Evolutionary conservation across 2,329 filamentous ascomycete genomes (phyloP), one percentile per base, ranked within the genome.

Genomic region (Fusarium albosuccineum): DNA sequence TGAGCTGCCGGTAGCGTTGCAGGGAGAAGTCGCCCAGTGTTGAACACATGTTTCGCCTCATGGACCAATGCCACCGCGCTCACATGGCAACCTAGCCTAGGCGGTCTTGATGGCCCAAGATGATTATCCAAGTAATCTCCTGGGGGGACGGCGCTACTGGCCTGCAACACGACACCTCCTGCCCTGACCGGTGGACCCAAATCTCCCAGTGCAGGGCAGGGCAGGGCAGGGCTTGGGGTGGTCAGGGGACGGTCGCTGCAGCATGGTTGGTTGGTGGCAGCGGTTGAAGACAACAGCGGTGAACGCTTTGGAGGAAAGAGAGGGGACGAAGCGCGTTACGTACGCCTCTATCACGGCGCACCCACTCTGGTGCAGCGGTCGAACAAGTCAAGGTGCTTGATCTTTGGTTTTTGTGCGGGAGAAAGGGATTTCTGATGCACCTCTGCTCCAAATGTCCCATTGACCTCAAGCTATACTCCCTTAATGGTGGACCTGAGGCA

Each of bases 401-500:
- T 55, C 60, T 61, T 48, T 59, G 55, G 66, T 37, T 46, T 52
- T 44, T 49, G 65, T 55, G 60, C 60, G 65, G 62, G 66, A 64
- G 63, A 69, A 72, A 73, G 69, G 65, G 65, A 62, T 45, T 57
- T 62, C 37, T 54, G 57, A 49, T 65, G 63, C 58, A 69, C 39
- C 55, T 53, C 52, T 61, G 55, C 46, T 44, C 50, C 45, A 57
- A 51, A 46, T 42, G 62, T 46, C 34, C 44, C 59, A 53, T 26
- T 40, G 36, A 46, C 46, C 29, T 57, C 45, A 48, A 67, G 64
- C 64, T 50, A 52, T 46, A 68, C 61, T 58, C 62, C 59, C 53
- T 51, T 41, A 27, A 39, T 60, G 54, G 70, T 72, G 72, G 73
- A 67, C 59, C 68, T 76, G 75, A 77, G 75, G 75, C 71, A 77